Conservation (phyloP, 306 rosid genomes). For the Echinosophora koreensis region DNA sequence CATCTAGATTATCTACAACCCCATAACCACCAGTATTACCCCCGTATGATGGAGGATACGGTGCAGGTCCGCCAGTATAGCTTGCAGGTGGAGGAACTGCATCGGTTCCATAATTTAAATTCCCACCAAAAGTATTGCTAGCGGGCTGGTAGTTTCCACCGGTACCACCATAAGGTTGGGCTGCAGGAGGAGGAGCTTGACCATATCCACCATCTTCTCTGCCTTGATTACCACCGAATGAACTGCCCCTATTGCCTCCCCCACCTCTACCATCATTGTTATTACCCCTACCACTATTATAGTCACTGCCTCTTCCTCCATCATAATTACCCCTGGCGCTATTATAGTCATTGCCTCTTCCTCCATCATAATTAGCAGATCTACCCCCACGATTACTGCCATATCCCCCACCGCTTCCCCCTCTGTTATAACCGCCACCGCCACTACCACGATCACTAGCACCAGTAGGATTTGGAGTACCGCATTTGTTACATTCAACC, state of each 20-base stretch:
- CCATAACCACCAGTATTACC: slow-evolving; percentile 74
- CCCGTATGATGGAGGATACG: slow-evolving; percentile 91
- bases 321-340: slow-evolving; percentile 51
- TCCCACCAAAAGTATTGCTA: slow-evolving; percentile 62
- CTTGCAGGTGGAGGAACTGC: slow-evolving; percentile 96
- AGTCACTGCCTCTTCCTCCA: slow-evolving; percentile 65
- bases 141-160: slow-evolving; percentile 74
- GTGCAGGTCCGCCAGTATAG: slow-evolving; percentile 83
- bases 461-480: slow-evolving; percentile 83
- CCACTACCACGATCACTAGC: slow-evolving; percentile 56
- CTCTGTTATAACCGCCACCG: slow-evolving; percentile 53
- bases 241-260: slow-evolving; percentile 75
- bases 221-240: slow-evolving; percentile 66
- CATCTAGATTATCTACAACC: slow-evolving; percentile 57
- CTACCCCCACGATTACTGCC: slow-evolving; percentile 66
- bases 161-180: slow-evolving; percentile 67
- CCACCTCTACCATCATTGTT: slow-evolving; percentile 64
- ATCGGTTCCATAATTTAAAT: slow-evolving; percentile 76
- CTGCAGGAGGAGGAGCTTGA: slow-evolving; percentile 75
- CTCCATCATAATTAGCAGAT: slow-evolving; percentile 62
- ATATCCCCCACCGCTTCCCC: slow-evolving; percentile 65
- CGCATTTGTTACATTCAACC: slow-evolving; percentile 95
- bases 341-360: slow-evolving; percentile 62
- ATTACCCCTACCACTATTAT: slow-evolving; percentile 51
- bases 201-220: slow-evolving; percentile 81